Evolutionary conservation across 2,329 filamentous ascomycete species (phyloP), one percentile per base, ranked within the genome.

Genomic region (Parastagonospora nodorum): DNA sequence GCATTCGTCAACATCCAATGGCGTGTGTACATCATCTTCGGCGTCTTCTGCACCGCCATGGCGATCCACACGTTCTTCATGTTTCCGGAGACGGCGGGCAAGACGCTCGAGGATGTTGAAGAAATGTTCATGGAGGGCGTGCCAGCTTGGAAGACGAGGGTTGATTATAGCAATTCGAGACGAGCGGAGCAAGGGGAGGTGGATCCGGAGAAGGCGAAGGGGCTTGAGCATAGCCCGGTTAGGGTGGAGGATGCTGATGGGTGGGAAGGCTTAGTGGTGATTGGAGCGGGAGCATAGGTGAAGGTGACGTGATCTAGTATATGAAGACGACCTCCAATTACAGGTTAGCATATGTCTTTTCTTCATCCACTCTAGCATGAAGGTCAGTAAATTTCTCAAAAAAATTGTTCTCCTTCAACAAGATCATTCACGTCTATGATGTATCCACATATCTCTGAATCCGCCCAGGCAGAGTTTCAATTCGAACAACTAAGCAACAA

Each of bases 41-140:
- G 82, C 10, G 80, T 85, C 12, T 90, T 91, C 77, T 89, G 88
- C 67, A 80, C 80, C 1, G 78, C 80, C 5, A 88, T 88, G 63
- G 85, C 85, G 35, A 68, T 91, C 44, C 88, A 91, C 68, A 85
- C 89, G 65, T 83, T 84, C 68, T 78, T 92, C 57, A 14, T 80
- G 12, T 85, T 84, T 60, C 87, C 87, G 0, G 83, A 90, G 73
- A 91, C 88, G 0, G 83, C 85, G 33, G 88, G 88, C 10, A 89
- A 85, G 73, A 88, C 87, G 0, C 82, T 92, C 1, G 89, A 92
- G 66, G 88, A 92, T 67, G 86, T 91, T 71, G 88, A 89, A 58
- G 83, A 84, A 11, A 86, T 92, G 57, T 92, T 92, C 68, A 79
- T 75, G 42, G 63, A 67, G 7, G 82, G 82, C 0, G 67, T 78